Base-by-base conservation (phyloP, 2,329 filamentous ascomycete genomes). In the Calonectria leucothoes region DNA sequence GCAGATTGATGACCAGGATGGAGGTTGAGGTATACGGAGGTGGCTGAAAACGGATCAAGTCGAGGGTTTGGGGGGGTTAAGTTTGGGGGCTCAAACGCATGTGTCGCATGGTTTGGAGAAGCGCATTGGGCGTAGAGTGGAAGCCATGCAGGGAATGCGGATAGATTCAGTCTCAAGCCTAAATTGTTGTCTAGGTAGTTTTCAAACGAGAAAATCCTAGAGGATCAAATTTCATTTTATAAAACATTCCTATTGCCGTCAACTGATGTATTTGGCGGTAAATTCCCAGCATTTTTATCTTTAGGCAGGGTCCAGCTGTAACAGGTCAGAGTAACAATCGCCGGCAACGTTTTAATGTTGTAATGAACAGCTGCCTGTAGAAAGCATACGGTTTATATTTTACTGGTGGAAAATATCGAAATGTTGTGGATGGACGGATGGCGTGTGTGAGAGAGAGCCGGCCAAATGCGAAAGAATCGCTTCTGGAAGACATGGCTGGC, bases 1-100 rank as follows among this genome's bases (percentile, higher is more conserved):
- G 17, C 20, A 15, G 25, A 48, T 33, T 2, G 25, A 27, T 37
- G 55, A 27, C 11, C 6, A 61, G 55, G 55, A 52, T 23, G 31
- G 20, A 52, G 49, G 23, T 29, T 27, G 12, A 31, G 49, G 8
- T 14, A 45, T 45, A 45, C n/a, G 10, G 23, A 27, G 29, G 45
- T 51, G 65, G 51, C 27, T 68, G 35, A 68, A 68, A 42, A 37
- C 15, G 66, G 52, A 42, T 7, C 37, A 29, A 45, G 33, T 69
- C 55, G 33, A 64, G 45, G 15, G 20, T 52, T 69, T 64, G 55
- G 67, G 67, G 66, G 66, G 25, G 48, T 15, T 4, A n/a, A 37
- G 17, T 64, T 48, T 48, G 59, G 59, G 59, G 59, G 57, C 23
- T 27, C 23, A 4, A 12, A 10, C 7, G 20, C 39, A 45, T 17